phyloP scores from a whole-genome alignment of 305 asterid genomes.

The Plantago coronopus region DNA sequence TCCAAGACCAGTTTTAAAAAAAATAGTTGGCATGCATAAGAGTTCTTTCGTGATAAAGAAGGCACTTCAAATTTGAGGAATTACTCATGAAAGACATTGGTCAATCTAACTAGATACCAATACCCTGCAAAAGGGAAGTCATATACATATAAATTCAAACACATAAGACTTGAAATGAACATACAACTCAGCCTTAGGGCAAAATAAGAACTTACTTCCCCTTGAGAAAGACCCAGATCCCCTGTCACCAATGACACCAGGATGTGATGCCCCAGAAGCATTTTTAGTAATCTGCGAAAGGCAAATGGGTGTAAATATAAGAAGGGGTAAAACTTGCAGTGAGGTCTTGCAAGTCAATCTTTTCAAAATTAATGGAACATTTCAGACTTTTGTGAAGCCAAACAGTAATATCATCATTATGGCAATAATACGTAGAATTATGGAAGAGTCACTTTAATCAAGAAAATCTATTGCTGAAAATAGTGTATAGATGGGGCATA shows the following conservation, averaged over 20 bases:
- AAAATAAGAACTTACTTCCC: slow-evolving; percentile 62
- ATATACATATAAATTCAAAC: not conserved
- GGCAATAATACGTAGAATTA: too few species aligned
- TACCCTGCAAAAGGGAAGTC: not conserved
- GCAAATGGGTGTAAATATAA: slow-evolving; percentile 17
- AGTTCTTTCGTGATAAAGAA: not conserved
- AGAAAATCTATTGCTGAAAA: too few species aligned
- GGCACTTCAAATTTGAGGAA: slow-evolving; percentile 7
- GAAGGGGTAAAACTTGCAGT: slow-evolving; percentile 5
- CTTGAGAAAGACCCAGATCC: slow-evolving; percentile 95
- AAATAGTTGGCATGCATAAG: not conserved
- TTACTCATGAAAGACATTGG: slow-evolving; percentile 7
- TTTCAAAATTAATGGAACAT: not conserved
- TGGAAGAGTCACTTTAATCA: too few species aligned
- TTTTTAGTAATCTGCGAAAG: slow-evolving; percentile 63
- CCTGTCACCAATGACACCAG: slow-evolving; percentile 93
- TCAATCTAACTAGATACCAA: slow-evolving; percentile 11
- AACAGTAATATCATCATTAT: not conserved
- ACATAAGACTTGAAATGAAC: not conserved
- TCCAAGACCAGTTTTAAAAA: not conserved
- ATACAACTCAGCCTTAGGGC: slow-evolving; percentile 11
- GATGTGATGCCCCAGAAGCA: slow-evolving; percentile 88
- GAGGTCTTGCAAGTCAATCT: not conserved
- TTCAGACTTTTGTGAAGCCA: not conserved
- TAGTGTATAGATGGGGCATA: too few species aligned